These are phyloP conservation scores for Mortierella sp. DNA, from an alignment of 371 early-diverging fungal genomes.

Conservation along the genomic window DNA sequence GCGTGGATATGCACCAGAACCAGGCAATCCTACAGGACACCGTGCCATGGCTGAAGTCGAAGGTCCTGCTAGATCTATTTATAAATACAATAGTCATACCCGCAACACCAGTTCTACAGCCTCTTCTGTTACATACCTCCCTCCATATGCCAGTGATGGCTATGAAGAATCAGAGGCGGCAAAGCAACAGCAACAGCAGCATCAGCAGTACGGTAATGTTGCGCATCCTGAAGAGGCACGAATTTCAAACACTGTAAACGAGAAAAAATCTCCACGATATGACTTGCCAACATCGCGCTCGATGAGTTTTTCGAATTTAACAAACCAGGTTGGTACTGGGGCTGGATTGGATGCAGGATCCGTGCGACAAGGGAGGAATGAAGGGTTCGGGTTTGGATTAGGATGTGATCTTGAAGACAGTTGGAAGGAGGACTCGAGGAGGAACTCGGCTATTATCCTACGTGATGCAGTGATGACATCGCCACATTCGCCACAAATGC, in stretches of 20 bases:
- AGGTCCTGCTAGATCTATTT: slow-evolving; percentile 24
- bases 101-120: slow-evolving; percentile 17
- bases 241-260: slow-evolving; percentile 5
- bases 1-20: slow-evolving; percentile 27
- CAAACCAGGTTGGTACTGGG: slow-evolving; percentile 42
- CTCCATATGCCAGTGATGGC: slow-evolving; percentile 22
- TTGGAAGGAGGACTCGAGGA: slow-evolving; percentile 18
- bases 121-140: slow-evolving; percentile 24
- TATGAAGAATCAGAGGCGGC: not conserved
- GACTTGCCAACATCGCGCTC: slow-evolving; percentile 7
- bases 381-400: slow-evolving; percentile 42
- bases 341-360: slow-evolving; percentile 30
- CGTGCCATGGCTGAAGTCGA: slow-evolving; percentile 29
- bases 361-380: slow-evolving; percentile 35
- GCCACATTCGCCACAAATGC: slow-evolving; percentile 39
- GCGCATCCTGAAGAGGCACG: slow-evolving; percentile 11
- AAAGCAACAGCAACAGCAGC: too few species aligned
- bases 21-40: slow-evolving; percentile 12
- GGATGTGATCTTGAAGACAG: slow-evolving; percentile 37
- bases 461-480: slow-evolving; percentile 35
- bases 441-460: slow-evolving; percentile 30
- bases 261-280: slow-evolving; percentile 8
- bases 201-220: not conserved
- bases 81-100: slow-evolving; percentile 24
- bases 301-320: slow-evolving; percentile 27